Evolutionary conservation across 225 moss, liverwort and hornwort species (phyloP).

Genomic region (Anthoceros angustus): DNA sequence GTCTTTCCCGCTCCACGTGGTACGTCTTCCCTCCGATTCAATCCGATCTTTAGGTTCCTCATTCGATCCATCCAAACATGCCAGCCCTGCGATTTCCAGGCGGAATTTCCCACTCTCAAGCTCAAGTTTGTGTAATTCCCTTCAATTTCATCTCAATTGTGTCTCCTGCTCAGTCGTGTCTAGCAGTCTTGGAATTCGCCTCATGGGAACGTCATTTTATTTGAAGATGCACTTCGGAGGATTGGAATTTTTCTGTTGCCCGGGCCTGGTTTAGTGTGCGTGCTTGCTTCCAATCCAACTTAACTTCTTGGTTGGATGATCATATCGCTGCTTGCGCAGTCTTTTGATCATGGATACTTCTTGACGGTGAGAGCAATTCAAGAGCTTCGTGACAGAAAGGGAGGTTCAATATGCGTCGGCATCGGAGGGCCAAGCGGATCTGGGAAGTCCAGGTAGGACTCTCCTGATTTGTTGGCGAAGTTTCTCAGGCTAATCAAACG

Average conservation of each 20-base stretch:
- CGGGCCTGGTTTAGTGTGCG: no score
- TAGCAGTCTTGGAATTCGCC: no score
- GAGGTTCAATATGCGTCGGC: conserved; percentile 51
- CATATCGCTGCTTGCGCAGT: conserved; percentile 12
- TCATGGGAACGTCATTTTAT: no score
- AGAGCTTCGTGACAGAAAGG: conserved; percentile 62
- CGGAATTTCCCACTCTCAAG: no score
- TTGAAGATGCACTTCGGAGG: no score
- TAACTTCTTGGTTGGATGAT: background rate
- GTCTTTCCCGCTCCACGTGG: background rate
- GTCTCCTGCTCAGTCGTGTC: no score
- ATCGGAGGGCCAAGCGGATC: conserved; percentile 84
- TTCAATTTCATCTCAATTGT: no score
- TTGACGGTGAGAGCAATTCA: conserved; percentile 70
- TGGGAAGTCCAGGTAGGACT: conserved; percentile 57
- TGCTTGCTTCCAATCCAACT: no score
- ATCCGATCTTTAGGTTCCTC: background rate
- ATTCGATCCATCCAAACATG: background rate
- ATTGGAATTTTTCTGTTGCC: no score
- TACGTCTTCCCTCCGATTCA: background rate
- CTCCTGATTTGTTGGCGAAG: conserved; percentile 5
- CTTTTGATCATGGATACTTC: conserved; percentile 74
- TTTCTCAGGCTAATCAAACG: no score
- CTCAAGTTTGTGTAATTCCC: no score
- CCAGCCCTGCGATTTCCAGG: no score